Evolutionary conservation across 352 stramenopile species (phyloP).

Genomic region (Globisporangium uncinulatum): DNA sequence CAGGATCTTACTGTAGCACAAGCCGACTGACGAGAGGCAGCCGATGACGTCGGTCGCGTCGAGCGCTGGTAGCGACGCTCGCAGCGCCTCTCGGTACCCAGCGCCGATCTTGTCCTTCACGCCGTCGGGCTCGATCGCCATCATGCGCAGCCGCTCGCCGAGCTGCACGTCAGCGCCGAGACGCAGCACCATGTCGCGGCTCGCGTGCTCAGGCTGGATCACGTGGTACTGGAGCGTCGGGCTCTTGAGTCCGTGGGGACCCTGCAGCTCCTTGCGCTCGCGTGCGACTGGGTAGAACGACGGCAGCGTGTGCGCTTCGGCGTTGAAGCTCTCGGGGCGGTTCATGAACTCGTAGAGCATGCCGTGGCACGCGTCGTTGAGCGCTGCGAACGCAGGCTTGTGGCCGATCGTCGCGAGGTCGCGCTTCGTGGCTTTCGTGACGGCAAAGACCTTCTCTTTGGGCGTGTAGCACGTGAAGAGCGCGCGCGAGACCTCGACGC

Average conservation of each 20-base stretch:
- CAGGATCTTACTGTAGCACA: slow-evolving; percentile 68
- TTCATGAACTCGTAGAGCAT: slow-evolving; percentile 64
- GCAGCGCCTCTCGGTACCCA: slow-evolving; percentile 51
- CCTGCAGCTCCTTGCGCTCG: slow-evolving; percentile 13
- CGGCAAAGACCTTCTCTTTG: slow-evolving; percentile 59
- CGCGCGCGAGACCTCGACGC: slow-evolving; percentile 69
- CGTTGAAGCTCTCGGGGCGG: slow-evolving; percentile 54
- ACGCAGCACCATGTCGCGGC: slow-evolving; percentile 40
- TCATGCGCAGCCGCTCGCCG: slow-evolving; percentile 69
- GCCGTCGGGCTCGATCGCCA: slow-evolving; percentile 55
- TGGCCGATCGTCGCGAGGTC: slow-evolving; percentile 60
- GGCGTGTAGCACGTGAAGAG: slow-evolving; percentile 83
- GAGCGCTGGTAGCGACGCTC: slow-evolving; percentile 45
- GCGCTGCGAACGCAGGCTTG: slow-evolving; percentile 60
- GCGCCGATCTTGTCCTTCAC: slow-evolving; percentile 41
- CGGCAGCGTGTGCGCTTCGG: slow-evolving; percentile 57
- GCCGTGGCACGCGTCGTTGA: slow-evolving; percentile 72
- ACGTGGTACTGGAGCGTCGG: slow-evolving; percentile 49
- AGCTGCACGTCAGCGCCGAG: slow-evolving; percentile 48
- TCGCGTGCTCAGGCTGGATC: slow-evolving; percentile 59
- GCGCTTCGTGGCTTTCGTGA: slow-evolving; percentile 57
- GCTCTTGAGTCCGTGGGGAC: slow-evolving; percentile 14
- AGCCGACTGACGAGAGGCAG: slow-evolving; percentile 56
- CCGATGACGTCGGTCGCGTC: slow-evolving; percentile 58
- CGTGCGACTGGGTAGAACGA: slow-evolving; percentile 73